These are phyloP conservation scores for Trifolium dubium DNA, from an alignment of 306 rosid genomes.

Conservation along the genomic window DNA sequence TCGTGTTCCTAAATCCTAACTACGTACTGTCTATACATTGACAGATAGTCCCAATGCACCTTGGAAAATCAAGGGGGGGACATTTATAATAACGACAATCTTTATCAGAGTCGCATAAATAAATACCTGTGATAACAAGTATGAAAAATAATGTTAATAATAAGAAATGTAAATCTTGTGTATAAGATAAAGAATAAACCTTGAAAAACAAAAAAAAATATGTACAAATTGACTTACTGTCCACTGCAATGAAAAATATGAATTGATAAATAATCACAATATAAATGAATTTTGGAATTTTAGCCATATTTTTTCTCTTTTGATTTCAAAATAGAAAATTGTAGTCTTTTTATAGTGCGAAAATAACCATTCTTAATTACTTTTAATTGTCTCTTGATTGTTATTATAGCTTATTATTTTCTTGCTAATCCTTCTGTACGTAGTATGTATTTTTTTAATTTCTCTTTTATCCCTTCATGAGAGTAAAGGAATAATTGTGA, in stretches of 20 bases:
- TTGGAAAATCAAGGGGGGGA: background rate
- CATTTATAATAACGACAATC: background rate
- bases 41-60: background rate
- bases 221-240: background rate
- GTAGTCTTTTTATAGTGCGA: background rate
- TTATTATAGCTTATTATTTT: background rate
- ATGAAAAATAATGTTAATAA: background rate
- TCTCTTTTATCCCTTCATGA: background rate
- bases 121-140: background rate
- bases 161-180: background rate
- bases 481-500: background rate
- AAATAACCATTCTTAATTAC: background rate
- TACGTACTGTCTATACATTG: background rate
- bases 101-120: background rate
- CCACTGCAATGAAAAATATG: background rate
- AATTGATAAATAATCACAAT: background rate
- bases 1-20: too few relatives aligned
- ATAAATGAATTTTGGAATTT: background rate
- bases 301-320: background rate
- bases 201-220: background rate
- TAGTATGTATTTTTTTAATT: background rate
- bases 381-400: background rate
- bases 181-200: background rate
- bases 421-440: background rate
- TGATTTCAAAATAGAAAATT: background rate